Conservation (phyloP, 495 filamentous ascomycete species). For the Tetracladium marchalianum region DNA sequence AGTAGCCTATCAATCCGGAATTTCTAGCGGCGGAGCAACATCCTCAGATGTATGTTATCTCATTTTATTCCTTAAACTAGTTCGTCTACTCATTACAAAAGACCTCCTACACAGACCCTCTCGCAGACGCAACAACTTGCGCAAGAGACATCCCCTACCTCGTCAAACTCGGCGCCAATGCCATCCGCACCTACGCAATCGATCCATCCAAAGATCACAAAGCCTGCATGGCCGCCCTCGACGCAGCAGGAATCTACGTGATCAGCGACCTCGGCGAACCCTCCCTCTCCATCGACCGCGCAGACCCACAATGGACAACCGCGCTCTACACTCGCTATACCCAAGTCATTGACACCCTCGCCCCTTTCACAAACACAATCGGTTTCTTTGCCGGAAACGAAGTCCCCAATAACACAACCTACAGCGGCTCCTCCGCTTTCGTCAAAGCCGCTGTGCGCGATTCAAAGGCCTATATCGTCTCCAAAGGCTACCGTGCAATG, state of each 20-base stretch:
- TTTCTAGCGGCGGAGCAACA: slow-evolving; percentile 24
- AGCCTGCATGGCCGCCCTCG: slow-evolving; percentile 54
- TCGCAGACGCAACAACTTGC: slow-evolving; percentile 47
- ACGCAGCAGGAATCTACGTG: slow-evolving; percentile 67
- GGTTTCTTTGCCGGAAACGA: slow-evolving; percentile 73
- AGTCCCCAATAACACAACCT: slow-evolving; percentile 47
- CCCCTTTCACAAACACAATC: slow-evolving; percentile 56
- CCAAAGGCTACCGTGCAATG: slow-evolving; percentile 48
- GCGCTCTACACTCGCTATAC: slow-evolving; percentile 51
- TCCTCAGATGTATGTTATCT: slow-evolving; percentile 28
- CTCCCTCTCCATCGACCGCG: slow-evolving; percentile 46
- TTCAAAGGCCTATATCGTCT: slow-evolving; percentile 58
- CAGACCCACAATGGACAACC: slow-evolving; percentile 45
- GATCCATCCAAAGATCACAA: slow-evolving; percentile 52
- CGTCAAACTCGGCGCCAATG: slow-evolving; percentile 52
- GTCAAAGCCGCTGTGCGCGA: slow-evolving; percentile 69
- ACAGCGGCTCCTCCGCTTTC: slow-evolving; percentile 51
- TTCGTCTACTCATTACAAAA: slow-evolving; percentile 5
- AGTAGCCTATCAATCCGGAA: slow-evolving; percentile 47
- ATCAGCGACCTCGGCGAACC: slow-evolving; percentile 55
- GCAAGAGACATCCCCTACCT: slow-evolving; percentile 54
- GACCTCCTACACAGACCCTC: slow-evolving; percentile 34
- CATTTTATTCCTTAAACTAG: slow-evolving; percentile 26
- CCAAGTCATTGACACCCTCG: slow-evolving; percentile 51
- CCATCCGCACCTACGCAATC: slow-evolving; percentile 49